Evolutionary conservation across 1,139 yeast genomes (phyloP), one percentile per base, ranked within the genome.

Genomic region (Blastobotrys buckinghamii): DNA sequence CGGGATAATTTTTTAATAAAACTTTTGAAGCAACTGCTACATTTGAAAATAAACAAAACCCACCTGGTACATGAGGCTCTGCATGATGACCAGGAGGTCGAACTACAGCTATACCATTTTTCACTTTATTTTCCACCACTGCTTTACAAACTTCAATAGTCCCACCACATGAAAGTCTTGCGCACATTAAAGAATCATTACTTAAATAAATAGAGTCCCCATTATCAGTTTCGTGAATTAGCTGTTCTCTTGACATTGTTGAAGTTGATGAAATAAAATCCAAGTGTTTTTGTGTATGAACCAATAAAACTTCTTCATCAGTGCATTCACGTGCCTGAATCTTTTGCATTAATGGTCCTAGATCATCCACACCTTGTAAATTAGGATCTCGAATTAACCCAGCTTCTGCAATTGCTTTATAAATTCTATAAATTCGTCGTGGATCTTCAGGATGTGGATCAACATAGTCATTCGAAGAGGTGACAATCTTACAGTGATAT

Each of bases 391-490:
- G 78, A 47, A 94, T 83, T 20, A 94, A 71, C 0, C 98, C 98
- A 27, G 95, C 90, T 63, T 92, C 97, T 0, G 96, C 97, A 44
- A 94, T 74, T 42, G 86, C 84, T 67, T 92, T 88, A 70, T 92
- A 94, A 43, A 94, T 87, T 51, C 97, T 77, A 67, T 90, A 92
- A 42, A 92, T 92, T 57, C 99, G 80, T 54, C 98, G 78, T 12
- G 99, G 99, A 63, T 94, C 98, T 66, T 94, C 99, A 4, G 99
- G 99, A 64, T 94, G 99, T 2, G 98, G 98, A 63, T 94, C 98
- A 45, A 90, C 88, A 66, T 92, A 92, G 65, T 90, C 97, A 59
- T 81, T 86, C 56, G 92, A 88, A 6, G 95, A 84, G 2, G 96
- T 87, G 67, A 86, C 90, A 50, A 92, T 84, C 64, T 89, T 88